Evolutionary conservation across 2,329 filamentous ascomycete species (phyloP), one percentile per base, ranked within the genome.

Genomic region (Phyllosticta paracitricarpa): DNA sequence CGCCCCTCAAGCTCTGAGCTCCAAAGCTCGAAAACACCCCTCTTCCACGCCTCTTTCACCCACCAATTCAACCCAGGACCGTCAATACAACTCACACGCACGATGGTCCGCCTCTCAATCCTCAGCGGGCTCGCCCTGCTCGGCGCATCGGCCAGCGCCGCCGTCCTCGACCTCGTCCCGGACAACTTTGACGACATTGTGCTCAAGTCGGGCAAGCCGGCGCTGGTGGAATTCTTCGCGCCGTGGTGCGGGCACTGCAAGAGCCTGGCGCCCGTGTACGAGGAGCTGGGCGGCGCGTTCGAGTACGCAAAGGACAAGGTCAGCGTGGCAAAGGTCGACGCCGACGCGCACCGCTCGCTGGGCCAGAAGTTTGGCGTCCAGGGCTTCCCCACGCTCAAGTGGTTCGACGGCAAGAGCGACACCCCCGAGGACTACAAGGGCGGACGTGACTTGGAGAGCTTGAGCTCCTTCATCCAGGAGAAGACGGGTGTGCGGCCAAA

Each of bases 231-330:
- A 76, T 99, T 99, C 84, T 97, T 96, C 73, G 94, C 94, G 35
- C 92, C 93, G 25, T 99, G 94, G 94, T 99, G 94, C 72, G 95
- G 94, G 33, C 94, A 99, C 82, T 99, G 94, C 90, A 97, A 97
- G 84, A 96, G 80, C 71, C 88, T 99, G 35, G 94, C 94, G 17
- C 95, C 94, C 57, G 81, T 95, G 63, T 99, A 95, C 77, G 94
- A 99, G 75, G 89, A 99, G 73, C 85, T 99, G 53, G 94, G 85
- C 55, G 75, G 81, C 57, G 79, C 81, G 52, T 96, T 92, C 75
- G 85, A 88, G 66, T 85, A 83, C 70, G 85, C 86, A 66, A 78
- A 91, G 79, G 81, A 86, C 73, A 86, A 87, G 71, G 84, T 99
- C 61, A 86, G 87, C 72, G 91, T 99, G 71, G 94, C 89, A 68